Evolutionary conservation across 2,329 filamentous ascomycete genomes (phyloP).

Genomic region (Lachnellula subtilissima): DNA sequence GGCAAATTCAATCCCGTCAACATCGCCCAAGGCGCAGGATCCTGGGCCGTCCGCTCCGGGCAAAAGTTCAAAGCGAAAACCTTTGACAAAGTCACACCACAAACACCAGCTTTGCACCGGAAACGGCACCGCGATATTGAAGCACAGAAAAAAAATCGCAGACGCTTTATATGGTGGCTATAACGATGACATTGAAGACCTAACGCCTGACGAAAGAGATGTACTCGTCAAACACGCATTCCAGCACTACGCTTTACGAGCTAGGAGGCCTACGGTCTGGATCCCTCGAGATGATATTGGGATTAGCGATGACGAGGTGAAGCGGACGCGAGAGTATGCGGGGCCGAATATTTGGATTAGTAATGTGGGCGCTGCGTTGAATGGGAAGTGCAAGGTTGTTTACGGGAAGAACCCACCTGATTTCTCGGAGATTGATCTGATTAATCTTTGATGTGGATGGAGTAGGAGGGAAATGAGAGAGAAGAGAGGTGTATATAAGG

Average conservation of each 20-base stretch:
- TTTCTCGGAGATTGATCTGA: constrained; percentile 82
- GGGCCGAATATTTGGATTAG: constrained; percentile 73
- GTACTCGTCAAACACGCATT: constrained; percentile 82
- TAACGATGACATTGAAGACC: constrained; percentile 89
- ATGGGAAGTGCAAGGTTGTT: constrained; percentile 76
- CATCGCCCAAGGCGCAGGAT: constrained; percentile 25
- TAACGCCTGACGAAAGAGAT: constrained; percentile 86
- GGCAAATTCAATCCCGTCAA: constrained; percentile 28
- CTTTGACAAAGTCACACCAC: constrained; percentile 20
- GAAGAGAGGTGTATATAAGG: no score
- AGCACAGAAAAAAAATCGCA: constrained; percentile 62
- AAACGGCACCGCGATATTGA: constrained; percentile 60
- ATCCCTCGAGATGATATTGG: constrained; percentile 87
- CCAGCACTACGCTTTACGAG: constrained; percentile 80
- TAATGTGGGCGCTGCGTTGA: constrained; percentile 84
- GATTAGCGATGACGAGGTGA: constrained; percentile 86
- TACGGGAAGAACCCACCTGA: constrained; percentile 84
- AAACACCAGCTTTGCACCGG: constrained; percentile 21
- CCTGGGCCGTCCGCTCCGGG: constrained; percentile 25
- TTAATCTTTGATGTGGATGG: constrained; percentile 55
- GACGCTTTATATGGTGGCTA: constrained; percentile 82
- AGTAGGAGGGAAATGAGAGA: background rate
- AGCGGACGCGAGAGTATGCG: constrained; percentile 63
- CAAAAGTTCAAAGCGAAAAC: constrained; percentile 35
- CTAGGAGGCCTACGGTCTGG: constrained; percentile 85